Evolutionary conservation across 2,329 filamentous ascomycete genomes (phyloP).

Genomic region (Fusarium multiceps): DNA sequence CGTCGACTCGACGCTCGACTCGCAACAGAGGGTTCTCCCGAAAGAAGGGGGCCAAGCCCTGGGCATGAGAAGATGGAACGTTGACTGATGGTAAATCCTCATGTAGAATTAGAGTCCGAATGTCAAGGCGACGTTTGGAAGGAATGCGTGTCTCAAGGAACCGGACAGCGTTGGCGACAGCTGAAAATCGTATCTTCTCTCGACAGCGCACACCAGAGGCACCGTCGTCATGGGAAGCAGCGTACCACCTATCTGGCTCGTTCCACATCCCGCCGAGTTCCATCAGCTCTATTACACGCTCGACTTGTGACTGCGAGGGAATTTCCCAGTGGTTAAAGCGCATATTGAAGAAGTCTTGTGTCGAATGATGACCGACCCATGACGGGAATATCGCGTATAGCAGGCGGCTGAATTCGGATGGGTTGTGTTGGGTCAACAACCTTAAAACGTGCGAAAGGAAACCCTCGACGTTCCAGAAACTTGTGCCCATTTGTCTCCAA

Average conservation of each 20-base stretch:
- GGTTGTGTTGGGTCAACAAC: no score
- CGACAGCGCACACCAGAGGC: not conserved
- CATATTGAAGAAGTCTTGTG: not conserved
- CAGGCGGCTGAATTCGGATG: not conserved
- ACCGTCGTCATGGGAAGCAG: no score
- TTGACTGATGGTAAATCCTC: slow-evolving; percentile 6
- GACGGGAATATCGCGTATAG: rapidly evolving
- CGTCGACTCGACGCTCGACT: slow-evolving; percentile 8
- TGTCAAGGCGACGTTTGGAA: not conserved
- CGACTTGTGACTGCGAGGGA: not conserved
- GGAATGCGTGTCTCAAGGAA: slow-evolving; percentile 9
- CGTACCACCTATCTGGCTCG: not conserved
- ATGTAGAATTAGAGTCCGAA: not conserved
- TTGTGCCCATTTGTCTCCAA: no score
- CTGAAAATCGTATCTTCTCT: slow-evolving; percentile 26
- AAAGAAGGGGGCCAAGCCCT: slow-evolving; percentile 9
- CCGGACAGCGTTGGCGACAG: slow-evolving; percentile 8
- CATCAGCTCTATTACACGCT: not conserved
- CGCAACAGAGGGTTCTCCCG: slow-evolving; percentile 17
- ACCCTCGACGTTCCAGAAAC: no score
- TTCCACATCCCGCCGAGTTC: not conserved
- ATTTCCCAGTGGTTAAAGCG: not conserved
- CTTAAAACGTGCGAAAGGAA: no score
- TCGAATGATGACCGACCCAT: rapidly evolving
- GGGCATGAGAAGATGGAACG: not conserved